These are phyloP conservation scores for Kwoniella botswanensis DNA, from an alignment of 768 basidiomycete species.

Conservation along the genomic window DNA sequence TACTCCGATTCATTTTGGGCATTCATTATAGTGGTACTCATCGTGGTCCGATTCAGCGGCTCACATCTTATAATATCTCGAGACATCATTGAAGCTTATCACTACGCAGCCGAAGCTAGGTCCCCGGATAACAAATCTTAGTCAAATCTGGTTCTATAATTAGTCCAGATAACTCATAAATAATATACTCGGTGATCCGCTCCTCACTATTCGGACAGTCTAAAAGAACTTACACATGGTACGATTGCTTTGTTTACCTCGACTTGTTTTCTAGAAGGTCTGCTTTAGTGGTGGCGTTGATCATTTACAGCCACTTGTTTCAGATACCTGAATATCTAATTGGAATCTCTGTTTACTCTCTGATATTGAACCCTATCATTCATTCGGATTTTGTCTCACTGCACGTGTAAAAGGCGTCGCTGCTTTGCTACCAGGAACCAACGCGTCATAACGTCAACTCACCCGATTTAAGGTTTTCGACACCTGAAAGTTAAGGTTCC, in stretches of 20 bases:
- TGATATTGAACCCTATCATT: background rate
- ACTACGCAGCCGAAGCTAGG: background rate
- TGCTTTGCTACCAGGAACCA: background rate
- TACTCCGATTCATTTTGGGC: background rate
- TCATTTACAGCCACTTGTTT: slow-evolving; percentile 5
- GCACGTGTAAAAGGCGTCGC: background rate
- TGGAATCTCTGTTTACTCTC: slow-evolving; percentile 9
- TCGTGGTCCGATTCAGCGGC: background rate
- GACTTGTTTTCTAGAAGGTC: background rate
- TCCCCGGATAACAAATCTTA: background rate
- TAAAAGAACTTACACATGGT: background rate
- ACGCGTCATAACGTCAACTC: slow-evolving; percentile 15
- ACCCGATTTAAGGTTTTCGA: slow-evolving; percentile 2
- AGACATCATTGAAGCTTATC: background rate
- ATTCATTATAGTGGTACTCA: background rate
- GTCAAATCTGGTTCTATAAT: background rate
- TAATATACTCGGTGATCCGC: background rate
- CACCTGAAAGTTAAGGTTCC: background rate
- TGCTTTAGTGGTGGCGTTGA: background rate
- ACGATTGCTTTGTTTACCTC: too few species aligned
- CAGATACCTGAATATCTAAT: background rate
- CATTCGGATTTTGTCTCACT: slow-evolving; percentile 3
- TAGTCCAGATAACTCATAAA: background rate
- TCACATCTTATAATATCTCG: background rate
- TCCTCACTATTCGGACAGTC: background rate